phyloP scores from a whole-genome alignment of 1,284 basidiomycete genomes.

The Malassezia globosa region DNA sequence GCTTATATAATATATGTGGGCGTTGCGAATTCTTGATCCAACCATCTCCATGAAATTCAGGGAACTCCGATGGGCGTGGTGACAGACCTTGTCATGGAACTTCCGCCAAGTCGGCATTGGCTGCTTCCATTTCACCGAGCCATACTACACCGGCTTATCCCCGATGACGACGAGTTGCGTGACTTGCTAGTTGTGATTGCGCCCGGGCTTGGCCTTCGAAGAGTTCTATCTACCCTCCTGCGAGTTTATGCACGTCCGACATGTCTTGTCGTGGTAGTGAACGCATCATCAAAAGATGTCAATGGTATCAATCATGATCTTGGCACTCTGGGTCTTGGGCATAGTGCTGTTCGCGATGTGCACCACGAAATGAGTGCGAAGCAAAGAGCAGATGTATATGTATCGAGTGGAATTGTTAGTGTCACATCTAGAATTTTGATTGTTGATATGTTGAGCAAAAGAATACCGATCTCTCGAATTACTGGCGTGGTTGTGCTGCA shows the following conservation, averaged over 20 bases:
- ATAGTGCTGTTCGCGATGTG: conserved; percentile 71
- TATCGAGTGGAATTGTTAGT: conserved; percentile 59
- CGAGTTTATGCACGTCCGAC: conserved; percentile 79
- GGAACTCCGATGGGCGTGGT: no score
- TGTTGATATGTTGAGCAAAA: conserved; percentile 79
- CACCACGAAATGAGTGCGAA: conserved; percentile 71
- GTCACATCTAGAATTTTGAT: conserved; percentile 88
- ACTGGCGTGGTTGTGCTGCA: conserved; percentile 89
- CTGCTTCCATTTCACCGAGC: conserved; percentile 39
- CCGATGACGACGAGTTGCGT: conserved; percentile 33
- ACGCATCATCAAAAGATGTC: conserved; percentile 76
- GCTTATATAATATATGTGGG: no score
- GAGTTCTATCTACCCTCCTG: conserved; percentile 37
- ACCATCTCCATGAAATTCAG: no score
- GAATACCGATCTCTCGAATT: conserved; percentile 71
- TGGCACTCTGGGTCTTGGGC: conserved; percentile 76
- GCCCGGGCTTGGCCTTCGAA: conserved; percentile 36
- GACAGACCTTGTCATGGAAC: conserved; percentile 13
- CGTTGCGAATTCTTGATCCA: no score
- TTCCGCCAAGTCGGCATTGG: conserved; percentile 9
- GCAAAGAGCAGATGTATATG: conserved; percentile 49
- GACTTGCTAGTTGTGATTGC: conserved; percentile 51
- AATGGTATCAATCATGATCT: conserved; percentile 82
- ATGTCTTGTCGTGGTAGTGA: conserved; percentile 68
- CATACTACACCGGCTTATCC: conserved; percentile 35